Percentiles rank a stretch among this genome's conserved stretches.
Evolutionary conservation across 495 filamentous ascomycete species (phyloP).

Genomic region (Penicillium lividum): DNA sequence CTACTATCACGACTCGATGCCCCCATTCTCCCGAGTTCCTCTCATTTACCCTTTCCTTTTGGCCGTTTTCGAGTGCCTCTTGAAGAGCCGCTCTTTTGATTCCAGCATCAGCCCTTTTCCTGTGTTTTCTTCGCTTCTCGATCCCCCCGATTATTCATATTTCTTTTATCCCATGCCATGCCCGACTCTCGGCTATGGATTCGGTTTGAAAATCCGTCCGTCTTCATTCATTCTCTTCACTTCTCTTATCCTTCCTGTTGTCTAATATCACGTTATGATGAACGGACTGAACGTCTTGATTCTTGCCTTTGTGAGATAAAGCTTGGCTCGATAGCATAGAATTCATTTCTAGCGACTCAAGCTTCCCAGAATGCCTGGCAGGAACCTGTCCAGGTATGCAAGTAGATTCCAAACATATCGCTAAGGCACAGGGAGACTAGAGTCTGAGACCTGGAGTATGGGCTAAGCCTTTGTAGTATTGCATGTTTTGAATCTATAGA

Average conservation of each 20-base stretch:
- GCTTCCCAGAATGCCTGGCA: not conserved
- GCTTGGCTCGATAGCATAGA: constrained; percentile 16
- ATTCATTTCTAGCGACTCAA: constrained; percentile 14
- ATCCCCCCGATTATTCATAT: constrained; percentile 23
- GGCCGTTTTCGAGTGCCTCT: constrained; percentile 22
- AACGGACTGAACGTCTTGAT: constrained; percentile 29
- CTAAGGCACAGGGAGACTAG: not conserved
- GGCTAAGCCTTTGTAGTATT: too few relatives aligned
- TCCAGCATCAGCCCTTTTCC: constrained; percentile 31
- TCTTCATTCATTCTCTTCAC: constrained; percentile 19
- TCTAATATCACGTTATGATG: constrained; percentile 34
- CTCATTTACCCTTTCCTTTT: not conserved
- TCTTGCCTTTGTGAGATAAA: constrained; percentile 24
- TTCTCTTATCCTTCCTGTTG: constrained; percentile 26
- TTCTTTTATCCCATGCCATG: constrained; percentile 11
- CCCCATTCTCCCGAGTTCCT: constrained; percentile 15
- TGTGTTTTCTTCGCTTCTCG: constrained; percentile 25
- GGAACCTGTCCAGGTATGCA: not conserved
- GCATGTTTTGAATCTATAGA: not conserved
- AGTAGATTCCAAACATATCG: not conserved
- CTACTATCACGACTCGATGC: constrained; percentile 31
- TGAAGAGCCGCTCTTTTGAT: constrained; percentile 29
- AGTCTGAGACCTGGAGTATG: not conserved
- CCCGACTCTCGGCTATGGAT: constrained; percentile 5
- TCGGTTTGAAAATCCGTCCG: constrained; percentile 7